Evolutionary conservation across 2,329 filamentous ascomycete species (phyloP), one percentile per base, ranked within the genome.

Genomic region (Phialophora tarda): DNA sequence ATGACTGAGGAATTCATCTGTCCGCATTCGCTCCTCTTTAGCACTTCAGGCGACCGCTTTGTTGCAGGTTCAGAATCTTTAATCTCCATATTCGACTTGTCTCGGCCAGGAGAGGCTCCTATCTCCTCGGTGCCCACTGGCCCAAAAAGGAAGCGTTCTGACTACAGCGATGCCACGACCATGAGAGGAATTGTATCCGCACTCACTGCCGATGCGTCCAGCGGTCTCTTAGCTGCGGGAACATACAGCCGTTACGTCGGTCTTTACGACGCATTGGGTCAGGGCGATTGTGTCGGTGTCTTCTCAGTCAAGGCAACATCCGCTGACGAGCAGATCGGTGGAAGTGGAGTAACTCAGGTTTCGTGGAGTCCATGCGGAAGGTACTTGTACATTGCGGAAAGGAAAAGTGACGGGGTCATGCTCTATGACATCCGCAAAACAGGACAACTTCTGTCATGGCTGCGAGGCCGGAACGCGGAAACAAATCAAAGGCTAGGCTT

Each of bases 401-500:
- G 87, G 23, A 81, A 81, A 64, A 85, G 85, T 62, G 81, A 86
- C 69, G 82, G 80, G 1, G 76, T 88, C 0, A 76, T 85, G 53
- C 77, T 89, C 11, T 89, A 86, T 72, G 87, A 89, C 72, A 82
- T 88, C 28, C 80, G 87, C 17, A 81, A 82, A n/a, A 82, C 82
- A 1, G 80, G 81, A 0, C 78, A 82, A 62, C 74, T 83, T 28
- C 74, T 89, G 3, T 81, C 80, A 1, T 83, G 82, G 75, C 77
- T 88, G 55, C 74, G 77, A 56, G 80, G 80, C 21, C 78, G 82
- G 53, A 77, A 77, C 10, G 79, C 81, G 1, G 57, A 75, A 7
- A 86, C 85, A 1, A 84, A 84, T 57, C 85, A 88, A 75, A 80
- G 82, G n/a, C 74, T 89, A 64, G 82, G 82, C 2, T 79, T 87